Base-by-base conservation (phyloP, 768 basidiomycete species). In the Hortiboletus flavorubellus region DNA sequence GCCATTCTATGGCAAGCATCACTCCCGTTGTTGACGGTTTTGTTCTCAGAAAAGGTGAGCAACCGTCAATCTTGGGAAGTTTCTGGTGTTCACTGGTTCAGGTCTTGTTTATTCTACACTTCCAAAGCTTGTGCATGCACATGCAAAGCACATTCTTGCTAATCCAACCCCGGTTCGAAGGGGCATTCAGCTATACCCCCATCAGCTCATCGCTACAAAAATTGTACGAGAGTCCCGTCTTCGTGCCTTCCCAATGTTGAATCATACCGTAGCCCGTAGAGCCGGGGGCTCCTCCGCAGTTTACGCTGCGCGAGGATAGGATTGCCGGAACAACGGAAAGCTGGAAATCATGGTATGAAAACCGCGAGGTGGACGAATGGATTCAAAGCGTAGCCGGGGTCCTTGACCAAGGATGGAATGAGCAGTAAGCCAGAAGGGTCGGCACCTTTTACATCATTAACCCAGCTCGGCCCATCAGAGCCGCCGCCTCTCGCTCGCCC, bases 21-120 rank as follows among this genome's bases (percentile, higher is more conserved):
- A 93, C 93, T 1, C 97, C 97, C 6, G 89, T 99, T 18, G 93
- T 95, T 5, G 97, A 99, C 62, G 97, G 97, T 5, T 99, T 98
- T 65, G 97, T 98, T 41, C 83, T 99, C 42, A 81, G 95, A 64
- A 97, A 96, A 82, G 96, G 96, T 87, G 43, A 43, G 69, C 52
- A 11, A 18, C 8, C 39, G 44, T 30, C 49, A 2, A 12, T 30
- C 15, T 42, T 34, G 2, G 7, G 8, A 4, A 16, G 8, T 30
- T 11, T 23, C 16, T 40, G 30, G 33, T 29, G n/a, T 49, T 47
- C 39, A 61, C 14, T 21, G 11, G 31, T 8, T 10, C 51, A 97
- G 96, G 94, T 43, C 86, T 98, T 23, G 73, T 80, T 21, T 83
- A 83, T 63, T 91, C 91, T 37, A 66, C 84, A 7, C 76, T 93